phyloP scores from a whole-genome alignment of 129 eudicot species.

The Artemisia tridentata region DNA sequence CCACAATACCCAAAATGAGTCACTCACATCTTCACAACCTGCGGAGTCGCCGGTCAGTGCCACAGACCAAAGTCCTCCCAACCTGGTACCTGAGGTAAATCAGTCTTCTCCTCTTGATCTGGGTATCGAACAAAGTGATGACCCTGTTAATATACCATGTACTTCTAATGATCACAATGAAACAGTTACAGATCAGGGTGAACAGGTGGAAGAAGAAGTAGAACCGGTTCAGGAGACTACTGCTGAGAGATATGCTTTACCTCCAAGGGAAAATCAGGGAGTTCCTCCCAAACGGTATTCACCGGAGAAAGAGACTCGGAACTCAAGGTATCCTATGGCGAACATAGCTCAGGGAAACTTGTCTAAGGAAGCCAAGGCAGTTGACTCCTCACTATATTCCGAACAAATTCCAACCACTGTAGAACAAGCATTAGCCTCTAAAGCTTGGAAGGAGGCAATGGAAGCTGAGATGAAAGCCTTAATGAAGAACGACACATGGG shows the following conservation, averaged over 20 bases:
- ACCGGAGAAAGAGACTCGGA: not conserved
- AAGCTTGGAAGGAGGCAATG: not conserved
- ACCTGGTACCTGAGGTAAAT: constrained; percentile 1
- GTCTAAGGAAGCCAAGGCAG: not conserved
- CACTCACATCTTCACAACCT: not conserved
- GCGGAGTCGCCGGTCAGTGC: not conserved
- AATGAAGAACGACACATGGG: constrained; percentile 1
- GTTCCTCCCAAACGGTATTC: not conserved
- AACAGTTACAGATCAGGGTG: not conserved
- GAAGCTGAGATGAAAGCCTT: too few relatives aligned
- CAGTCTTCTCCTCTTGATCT: not conserved
- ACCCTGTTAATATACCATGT: too few relatives aligned
- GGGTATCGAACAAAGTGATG: too few relatives aligned
- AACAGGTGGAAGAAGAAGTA: not conserved
- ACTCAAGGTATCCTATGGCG: not conserved
- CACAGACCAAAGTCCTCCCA: not conserved
- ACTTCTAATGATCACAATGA: too few relatives aligned
- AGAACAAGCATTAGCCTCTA: not conserved
- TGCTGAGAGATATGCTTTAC: not conserved
- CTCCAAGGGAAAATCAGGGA: constrained; percentile 1
- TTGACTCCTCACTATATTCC: not conserved
- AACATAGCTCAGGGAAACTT: not conserved
- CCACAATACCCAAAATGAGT: not conserved
- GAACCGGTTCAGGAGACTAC: not conserved
- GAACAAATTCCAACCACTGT: not conserved